Conservation (phyloP, 352 stramenopile genomes). For the Aphanomyces stellatus region DNA sequence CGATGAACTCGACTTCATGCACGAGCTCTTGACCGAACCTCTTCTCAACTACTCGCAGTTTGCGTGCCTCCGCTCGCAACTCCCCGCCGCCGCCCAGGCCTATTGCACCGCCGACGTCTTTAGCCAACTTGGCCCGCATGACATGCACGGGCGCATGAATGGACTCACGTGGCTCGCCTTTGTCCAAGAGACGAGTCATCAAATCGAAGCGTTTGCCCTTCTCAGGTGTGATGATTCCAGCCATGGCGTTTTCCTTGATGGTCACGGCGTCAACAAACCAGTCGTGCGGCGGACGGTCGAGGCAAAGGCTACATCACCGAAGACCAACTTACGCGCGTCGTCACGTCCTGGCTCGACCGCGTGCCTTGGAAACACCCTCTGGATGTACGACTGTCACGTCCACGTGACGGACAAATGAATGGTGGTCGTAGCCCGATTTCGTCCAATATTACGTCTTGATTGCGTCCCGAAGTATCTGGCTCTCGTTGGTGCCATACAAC, state of each 20-base stretch:
- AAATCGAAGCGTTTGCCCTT: not conserved
- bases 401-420: not conserved
- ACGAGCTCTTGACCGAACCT: not conserved
- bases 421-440: not conserved
- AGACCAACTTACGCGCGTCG: not conserved
- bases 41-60: constrained; percentile 7
- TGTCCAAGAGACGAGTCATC: not conserved
- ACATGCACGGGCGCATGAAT: constrained; percentile 10
- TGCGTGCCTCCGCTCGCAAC: not conserved
- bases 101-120: constrained; percentile 12
- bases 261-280: not conserved
- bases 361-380: not conserved
- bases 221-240: not conserved
- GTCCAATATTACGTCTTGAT: not conserved
- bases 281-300: not conserved
- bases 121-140: constrained; percentile 4
- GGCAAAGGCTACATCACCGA: not conserved
- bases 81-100: not conserved
- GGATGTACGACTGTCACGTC: not conserved
- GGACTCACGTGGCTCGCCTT: constrained; percentile 5
- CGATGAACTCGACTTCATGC: constrained; percentile 15
- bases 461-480: not conserved
- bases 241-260: not conserved
- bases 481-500: constrained; percentile 7
- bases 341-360: not conserved